phyloP scores from a whole-genome alignment of 1,284 basidiomycete genomes.

The Phlebopus sp. region DNA sequence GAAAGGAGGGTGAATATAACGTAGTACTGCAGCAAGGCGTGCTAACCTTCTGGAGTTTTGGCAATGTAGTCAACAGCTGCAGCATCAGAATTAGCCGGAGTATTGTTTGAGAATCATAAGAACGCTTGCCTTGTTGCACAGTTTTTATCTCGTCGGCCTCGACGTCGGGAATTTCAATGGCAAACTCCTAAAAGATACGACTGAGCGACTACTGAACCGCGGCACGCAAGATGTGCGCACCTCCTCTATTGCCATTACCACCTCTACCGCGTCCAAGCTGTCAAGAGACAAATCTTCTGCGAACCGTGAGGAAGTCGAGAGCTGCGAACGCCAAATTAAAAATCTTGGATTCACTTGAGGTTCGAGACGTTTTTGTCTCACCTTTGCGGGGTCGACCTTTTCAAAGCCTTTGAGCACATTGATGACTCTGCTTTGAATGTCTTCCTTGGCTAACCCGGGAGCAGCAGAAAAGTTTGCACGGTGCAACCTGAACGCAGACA shows the following conservation, averaged over 20 bases:
- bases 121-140: constrained; percentile 80
- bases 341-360: no score
- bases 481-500: constrained; percentile 33
- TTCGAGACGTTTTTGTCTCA: constrained; percentile 32
- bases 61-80: constrained; percentile 96
- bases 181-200: constrained; percentile 61
- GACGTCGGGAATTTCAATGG: constrained; percentile 93
- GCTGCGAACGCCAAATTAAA: constrained; percentile 42
- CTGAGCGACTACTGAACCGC: not conserved
- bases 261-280: constrained; percentile 96
- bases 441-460: constrained; percentile 69
- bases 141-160: constrained; percentile 99
- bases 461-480: constrained; percentile 74
- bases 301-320: constrained; percentile 76
- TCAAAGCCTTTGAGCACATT: constrained; percentile 94
- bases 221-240: constrained; percentile 40
- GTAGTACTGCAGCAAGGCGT: not conserved
- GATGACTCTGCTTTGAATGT: constrained; percentile 80
- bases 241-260: constrained; percentile 99
- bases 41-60: constrained; percentile 86
- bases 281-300: constrained; percentile 90
- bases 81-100: constrained; percentile 10
- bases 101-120: constrained; percentile 6
- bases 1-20: constrained; percentile 11
- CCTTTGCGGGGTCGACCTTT: constrained; percentile 88